These are phyloP conservation scores for Suillus decipiens DNA, from an alignment of 768 basidiomycete species.

Conservation along the genomic window DNA sequence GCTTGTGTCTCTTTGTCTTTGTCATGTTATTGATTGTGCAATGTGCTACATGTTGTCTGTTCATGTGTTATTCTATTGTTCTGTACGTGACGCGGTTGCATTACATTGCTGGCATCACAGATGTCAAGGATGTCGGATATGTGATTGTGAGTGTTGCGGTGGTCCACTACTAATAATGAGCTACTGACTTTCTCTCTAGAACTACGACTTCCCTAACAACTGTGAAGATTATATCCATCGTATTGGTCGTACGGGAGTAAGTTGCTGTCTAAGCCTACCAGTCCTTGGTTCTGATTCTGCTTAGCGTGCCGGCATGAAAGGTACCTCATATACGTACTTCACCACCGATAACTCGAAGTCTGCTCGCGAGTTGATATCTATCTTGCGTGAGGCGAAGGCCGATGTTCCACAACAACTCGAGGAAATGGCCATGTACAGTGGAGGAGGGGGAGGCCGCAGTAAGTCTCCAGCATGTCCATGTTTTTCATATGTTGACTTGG, in stretches of 20 bases:
- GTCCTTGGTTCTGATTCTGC: conserved; percentile 20
- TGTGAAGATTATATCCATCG: conserved; percentile 99
- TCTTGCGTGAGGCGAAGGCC: conserved; percentile 86
- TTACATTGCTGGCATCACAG: conserved; percentile 48
- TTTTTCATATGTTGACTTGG: conserved; percentile 9
- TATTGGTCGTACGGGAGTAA: conserved; percentile 94
- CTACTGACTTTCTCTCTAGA: conserved; percentile 48
- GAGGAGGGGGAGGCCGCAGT: conserved; percentile 79
- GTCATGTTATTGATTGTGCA: conserved; percentile 34
- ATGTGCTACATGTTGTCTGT: conserved; percentile 32
- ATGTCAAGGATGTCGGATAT: conserved; percentile 99
- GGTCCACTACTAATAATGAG: conserved; percentile 6
- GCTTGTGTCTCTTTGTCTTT: conserved; percentile 31
- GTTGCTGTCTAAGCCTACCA: conserved; percentile 20
- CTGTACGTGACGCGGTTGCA: conserved; percentile 33
- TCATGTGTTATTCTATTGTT: conserved; percentile 14
- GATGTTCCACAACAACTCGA: conserved; percentile 85
- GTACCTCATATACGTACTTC: conserved; percentile 94
- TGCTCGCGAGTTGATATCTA: conserved; percentile 87
- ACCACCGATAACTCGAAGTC: conserved; percentile 95
- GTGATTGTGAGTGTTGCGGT: conserved; percentile 72
- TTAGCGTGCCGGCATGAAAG: conserved; percentile 89
- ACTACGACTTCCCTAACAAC: conserved; percentile 98
- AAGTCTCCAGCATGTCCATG: conserved; percentile 24
- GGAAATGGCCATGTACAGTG: conserved; percentile 89